These are phyloP conservation scores for Alliaria petiolata DNA, from an alignment of 345 rosid species.

Conservation along the genomic window DNA sequence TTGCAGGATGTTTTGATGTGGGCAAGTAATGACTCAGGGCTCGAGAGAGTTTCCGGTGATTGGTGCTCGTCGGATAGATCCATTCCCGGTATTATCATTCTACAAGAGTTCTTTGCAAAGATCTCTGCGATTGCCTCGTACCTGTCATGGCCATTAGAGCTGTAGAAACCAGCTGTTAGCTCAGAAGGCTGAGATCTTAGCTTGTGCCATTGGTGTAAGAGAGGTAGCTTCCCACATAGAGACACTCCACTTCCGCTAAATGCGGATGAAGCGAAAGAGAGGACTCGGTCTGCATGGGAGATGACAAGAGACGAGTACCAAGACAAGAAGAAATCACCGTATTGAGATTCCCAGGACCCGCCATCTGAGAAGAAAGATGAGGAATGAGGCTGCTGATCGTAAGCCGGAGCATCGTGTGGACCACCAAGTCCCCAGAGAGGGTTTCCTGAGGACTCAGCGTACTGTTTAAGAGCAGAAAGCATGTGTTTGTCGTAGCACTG, in stretches of 20 bases:
- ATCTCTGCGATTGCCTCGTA: slow-evolving; percentile 55
- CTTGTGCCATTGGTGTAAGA: slow-evolving; percentile 67
- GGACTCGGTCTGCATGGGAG: slow-evolving; percentile 67
- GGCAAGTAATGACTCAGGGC: slow-evolving; percentile 59
- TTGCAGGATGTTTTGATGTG: slow-evolving; percentile 61
- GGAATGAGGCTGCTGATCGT: slow-evolving; percentile 46
- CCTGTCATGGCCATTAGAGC: slow-evolving; percentile 56
- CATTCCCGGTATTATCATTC: slow-evolving; percentile 82
- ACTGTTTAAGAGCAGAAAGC: slow-evolving; percentile 61
- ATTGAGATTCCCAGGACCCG: slow-evolving; percentile 84
- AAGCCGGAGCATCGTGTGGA: slow-evolving; percentile 80
- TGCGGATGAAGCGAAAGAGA: slow-evolving; percentile 55
- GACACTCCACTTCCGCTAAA: slow-evolving; percentile 40
- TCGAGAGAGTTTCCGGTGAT: slow-evolving; percentile 44
- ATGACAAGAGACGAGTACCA: slow-evolving; percentile 78
- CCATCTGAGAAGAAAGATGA: slow-evolving; percentile 68
- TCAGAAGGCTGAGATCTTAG: slow-evolving; percentile 69
- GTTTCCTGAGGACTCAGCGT: slow-evolving; percentile 65
- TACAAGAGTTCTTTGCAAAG: slow-evolving; percentile 76
- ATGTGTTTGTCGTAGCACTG: slow-evolving; percentile 86
- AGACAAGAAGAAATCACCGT: slow-evolving; percentile 81
- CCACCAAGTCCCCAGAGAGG: slow-evolving; percentile 93
- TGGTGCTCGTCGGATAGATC: slow-evolving; percentile 66
- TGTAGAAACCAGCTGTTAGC: slow-evolving; percentile 76
- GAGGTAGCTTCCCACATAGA: slow-evolving; percentile 62